Conservation (phyloP, 352 stramenopile genomes). For the Pythium plurisporium region DNA sequence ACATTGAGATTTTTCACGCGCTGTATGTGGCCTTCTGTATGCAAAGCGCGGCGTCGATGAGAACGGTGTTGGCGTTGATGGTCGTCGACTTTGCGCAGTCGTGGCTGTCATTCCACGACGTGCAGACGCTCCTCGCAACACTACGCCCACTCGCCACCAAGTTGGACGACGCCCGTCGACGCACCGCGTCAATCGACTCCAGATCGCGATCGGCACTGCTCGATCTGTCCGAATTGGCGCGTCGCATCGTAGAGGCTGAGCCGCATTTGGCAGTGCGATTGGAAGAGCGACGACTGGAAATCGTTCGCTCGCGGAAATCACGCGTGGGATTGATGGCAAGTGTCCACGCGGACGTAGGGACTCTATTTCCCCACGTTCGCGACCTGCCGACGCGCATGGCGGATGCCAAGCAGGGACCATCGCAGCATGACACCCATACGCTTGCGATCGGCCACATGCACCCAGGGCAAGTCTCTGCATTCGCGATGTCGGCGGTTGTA, state of each 20-base stretch:
- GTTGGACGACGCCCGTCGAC: background rate
- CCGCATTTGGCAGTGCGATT: background rate
- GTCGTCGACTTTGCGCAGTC: conserved; percentile 29
- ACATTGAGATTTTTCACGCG: conserved; percentile 48
- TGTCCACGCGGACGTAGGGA: background rate
- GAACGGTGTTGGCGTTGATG: conserved; percentile 26
- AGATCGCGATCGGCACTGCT: background rate
- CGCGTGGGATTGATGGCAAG: conserved; percentile 1
- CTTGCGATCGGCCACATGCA: no score
- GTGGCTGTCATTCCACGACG: conserved; percentile 25
- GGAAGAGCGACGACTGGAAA: background rate
- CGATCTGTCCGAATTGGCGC: background rate
- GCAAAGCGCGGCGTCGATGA: conserved; percentile 25
- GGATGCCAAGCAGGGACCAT: no score
- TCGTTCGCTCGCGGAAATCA: background rate
- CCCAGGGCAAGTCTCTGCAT: no score
- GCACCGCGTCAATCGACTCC: background rate
- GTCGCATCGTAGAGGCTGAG: conserved; percentile 1
- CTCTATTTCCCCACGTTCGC: background rate
- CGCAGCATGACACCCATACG: no score
- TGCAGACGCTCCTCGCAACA: background rate
- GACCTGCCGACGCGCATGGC: no score
- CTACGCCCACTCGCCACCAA: background rate
- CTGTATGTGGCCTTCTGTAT: conserved; percentile 42
- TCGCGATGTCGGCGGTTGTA: no score